Percentiles rank a stretch among this genome's conserved stretches.
Evolutionary conservation across 2,329 filamentous ascomycete species (phyloP).

Genomic region (Talaromyces albobiverticillius): DNA sequence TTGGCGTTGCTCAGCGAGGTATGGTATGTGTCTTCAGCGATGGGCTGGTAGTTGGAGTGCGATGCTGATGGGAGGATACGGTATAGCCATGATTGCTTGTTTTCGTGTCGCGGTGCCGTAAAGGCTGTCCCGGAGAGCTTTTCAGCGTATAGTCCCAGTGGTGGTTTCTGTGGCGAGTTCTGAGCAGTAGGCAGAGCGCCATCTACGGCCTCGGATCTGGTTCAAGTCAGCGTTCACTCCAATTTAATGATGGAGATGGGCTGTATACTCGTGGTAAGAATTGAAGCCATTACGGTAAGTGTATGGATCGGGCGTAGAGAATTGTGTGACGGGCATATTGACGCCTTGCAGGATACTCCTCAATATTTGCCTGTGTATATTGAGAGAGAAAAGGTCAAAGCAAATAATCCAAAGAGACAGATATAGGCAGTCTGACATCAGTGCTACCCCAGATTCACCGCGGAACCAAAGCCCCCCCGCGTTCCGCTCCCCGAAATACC

Average conservation of each 20-base stretch:
- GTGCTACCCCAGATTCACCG: slow-evolving; percentile 1
- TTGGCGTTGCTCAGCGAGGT: slow-evolving; percentile 39
- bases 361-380: neutral
- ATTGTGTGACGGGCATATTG: slow-evolving; percentile 63
- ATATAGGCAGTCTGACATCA: neutral
- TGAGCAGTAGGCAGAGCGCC: slow-evolving; percentile 71
- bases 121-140: slow-evolving; percentile 72
- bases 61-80: slow-evolving; percentile 64
- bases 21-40: slow-evolving; percentile 46
- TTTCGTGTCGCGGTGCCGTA: slow-evolving; percentile 65
- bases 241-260: neutral
- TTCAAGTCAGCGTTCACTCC: slow-evolving; percentile 17
- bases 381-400: neutral
- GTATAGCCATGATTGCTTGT: slow-evolving; percentile 71
- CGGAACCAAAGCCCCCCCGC: neutral
- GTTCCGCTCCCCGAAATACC: neutral
- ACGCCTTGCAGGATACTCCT: neutral
- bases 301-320: slow-evolving; percentile 66
- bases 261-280: slow-evolving; percentile 70
- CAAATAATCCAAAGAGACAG: neutral
- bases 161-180: slow-evolving; percentile 79
- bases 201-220: slow-evolving; percentile 70
- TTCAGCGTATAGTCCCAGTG: slow-evolving; percentile 78
- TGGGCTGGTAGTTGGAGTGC: slow-evolving; percentile 50
- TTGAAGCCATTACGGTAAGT: slow-evolving; percentile 76